A percentile compares a stretch with the other conserved stretches of the same genome.
Evolutionary conservation across 108 stramenopile genomes (phyloP).

Genomic region (Nitzschia sp.): DNA sequence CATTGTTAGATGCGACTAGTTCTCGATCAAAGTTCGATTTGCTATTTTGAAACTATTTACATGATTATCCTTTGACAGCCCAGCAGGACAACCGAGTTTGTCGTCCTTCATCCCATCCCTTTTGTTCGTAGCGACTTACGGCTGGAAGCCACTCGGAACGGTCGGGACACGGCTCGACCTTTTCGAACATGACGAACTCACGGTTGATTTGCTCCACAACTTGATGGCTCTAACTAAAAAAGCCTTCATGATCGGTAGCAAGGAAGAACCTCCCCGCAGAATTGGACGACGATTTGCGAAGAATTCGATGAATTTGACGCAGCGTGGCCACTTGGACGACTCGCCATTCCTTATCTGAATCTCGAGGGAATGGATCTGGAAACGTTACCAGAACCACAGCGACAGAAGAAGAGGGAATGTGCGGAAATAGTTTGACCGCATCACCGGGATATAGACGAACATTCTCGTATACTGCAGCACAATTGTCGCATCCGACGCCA

Average conservation of each 20-base stretch:
- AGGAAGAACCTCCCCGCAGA: conserved; percentile 53
- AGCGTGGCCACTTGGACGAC: conserved; percentile 58
- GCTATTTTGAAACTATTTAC: no score
- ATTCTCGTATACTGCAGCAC: conserved; percentile 39
- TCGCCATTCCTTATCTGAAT: conserved; percentile 45
- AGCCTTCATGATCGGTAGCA: conserved; percentile 73
- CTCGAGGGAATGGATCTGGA: conserved; percentile 76
- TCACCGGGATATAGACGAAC: conserved; percentile 67
- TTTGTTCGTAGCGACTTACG: conserved; percentile 70
- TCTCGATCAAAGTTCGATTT: no score
- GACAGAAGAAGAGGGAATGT: conserved; percentile 51
- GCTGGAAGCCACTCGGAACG: conserved; percentile 67
- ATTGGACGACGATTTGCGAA: conserved; percentile 11
- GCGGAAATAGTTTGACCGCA: conserved; percentile 62
- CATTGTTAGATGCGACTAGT: no score
- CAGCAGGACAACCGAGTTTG: conserved; percentile 55
- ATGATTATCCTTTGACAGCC: conserved; percentile 11
- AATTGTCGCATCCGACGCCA: neutral
- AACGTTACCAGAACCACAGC: conserved; percentile 63
- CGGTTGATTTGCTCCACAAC: conserved; percentile 38
- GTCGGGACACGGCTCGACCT: conserved; percentile 54
- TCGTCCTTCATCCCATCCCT: conserved; percentile 70
- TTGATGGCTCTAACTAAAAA: conserved; percentile 50
- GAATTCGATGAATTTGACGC: conserved; percentile 45
- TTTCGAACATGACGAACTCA: conserved; percentile 20